Evolutionary conservation across 805 yeast species (phyloP).

Genomic region (Sungouiozyma intestinalis): DNA sequence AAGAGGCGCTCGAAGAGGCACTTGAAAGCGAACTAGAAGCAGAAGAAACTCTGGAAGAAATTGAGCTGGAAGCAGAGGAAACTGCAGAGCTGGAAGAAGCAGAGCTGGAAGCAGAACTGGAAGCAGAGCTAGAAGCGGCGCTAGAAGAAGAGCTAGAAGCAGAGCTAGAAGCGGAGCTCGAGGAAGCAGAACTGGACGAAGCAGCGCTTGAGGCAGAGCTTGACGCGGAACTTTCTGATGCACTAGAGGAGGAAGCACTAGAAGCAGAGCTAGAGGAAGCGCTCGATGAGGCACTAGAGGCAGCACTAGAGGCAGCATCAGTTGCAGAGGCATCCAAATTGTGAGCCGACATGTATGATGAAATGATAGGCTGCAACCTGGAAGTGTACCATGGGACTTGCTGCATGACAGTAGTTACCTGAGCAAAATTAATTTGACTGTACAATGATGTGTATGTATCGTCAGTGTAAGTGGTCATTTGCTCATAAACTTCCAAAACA

Average conservation of each 20-base stretch:
- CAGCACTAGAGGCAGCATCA: constrained; percentile 6
- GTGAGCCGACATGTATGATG: constrained; percentile 10
- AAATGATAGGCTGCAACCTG: constrained; percentile 17
- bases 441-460: constrained; percentile 28
- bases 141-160: constrained; percentile 6
- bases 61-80: constrained; percentile 4
- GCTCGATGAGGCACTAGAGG: constrained; percentile 6
- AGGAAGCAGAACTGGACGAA: constrained; percentile 4
- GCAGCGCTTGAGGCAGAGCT: constrained; percentile 4
- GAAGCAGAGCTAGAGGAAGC: constrained; percentile 6
- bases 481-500: constrained; percentile 16
- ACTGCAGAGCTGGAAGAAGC: constrained; percentile 3
- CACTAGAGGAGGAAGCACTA: constrained; percentile 6
- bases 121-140: constrained; percentile 7
- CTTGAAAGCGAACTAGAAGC: constrained; percentile 7
- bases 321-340: constrained; percentile 8
- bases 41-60: constrained; percentile 8
- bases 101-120: constrained; percentile 5
- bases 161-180: constrained; percentile 6
- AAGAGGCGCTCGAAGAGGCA: constrained; percentile 3
- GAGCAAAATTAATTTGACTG: constrained; percentile 21
- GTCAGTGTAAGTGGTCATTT: constrained; percentile 28
- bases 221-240: constrained; percentile 6
- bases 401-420: constrained; percentile 24
- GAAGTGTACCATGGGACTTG: constrained; percentile 30